A percentile compares a stretch with the other conserved stretches of the same genome.
phyloP scores from a whole-genome alignment of 176 grass and related monocot genomes.

The Avena insularis region DNA sequence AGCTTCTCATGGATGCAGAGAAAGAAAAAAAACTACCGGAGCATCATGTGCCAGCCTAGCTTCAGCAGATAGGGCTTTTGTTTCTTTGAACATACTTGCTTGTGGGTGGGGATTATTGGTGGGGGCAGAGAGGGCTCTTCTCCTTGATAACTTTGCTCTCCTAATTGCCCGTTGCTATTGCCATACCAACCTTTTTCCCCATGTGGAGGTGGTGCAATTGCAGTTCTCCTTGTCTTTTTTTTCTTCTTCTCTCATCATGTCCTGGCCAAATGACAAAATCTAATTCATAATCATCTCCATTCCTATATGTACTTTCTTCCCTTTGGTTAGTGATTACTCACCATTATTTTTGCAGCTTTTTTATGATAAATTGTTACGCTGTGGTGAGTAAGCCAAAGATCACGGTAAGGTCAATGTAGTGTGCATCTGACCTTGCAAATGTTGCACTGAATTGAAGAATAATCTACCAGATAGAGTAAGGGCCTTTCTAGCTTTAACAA shows the following conservation, averaged over 20 bases:
- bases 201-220: constrained; percentile 22
- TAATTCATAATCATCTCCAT: constrained; percentile 31
- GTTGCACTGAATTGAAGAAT: constrained; percentile 36
- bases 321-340: constrained; percentile 4
- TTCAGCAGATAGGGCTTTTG: constrained; percentile 54
- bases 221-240: not conserved
- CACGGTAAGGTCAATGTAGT: not conserved
- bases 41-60: constrained; percentile 55
- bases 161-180: constrained; percentile 3
- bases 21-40: constrained; percentile 6
- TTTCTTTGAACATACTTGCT: constrained; percentile 50
- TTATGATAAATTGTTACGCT: constrained; percentile 4
- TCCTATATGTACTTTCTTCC: constrained; percentile 10
- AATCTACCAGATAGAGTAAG: constrained; percentile 3
- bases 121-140: constrained; percentile 32
- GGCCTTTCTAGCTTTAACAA: constrained; percentile 19
- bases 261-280: constrained; percentile 29
- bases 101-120: constrained; percentile 53
- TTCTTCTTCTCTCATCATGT: not conserved
- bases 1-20: constrained; percentile 49
- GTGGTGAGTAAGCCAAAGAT: constrained; percentile 5
- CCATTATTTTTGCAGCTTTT: constrained; percentile 21
- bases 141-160: constrained; percentile 23
- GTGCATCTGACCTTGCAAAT: constrained; percentile 25
- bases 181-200: constrained; percentile 14